Base-by-base conservation (phyloP, 257 asterid species). In the Solanum verrucosum region DNA sequence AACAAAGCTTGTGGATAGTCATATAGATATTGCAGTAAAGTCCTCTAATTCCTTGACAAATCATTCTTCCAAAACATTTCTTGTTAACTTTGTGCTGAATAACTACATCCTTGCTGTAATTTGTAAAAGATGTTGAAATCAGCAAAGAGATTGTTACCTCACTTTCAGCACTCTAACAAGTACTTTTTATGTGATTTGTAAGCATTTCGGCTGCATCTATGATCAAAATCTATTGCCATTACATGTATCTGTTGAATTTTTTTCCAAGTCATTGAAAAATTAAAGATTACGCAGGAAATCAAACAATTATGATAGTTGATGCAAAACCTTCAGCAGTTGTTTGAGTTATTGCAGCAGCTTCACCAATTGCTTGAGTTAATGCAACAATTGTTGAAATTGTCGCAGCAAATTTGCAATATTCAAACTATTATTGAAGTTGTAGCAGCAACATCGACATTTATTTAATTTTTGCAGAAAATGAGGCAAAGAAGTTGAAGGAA, bases 371-470 rank as follows among this genome's bases (percentile, higher is more conserved):
- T 16, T 49, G 59, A 49, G 59, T 49, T 15, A 1, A 1, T 15
- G 21, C 8, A 44, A 49, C 21, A 49, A 46, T 46, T 46, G 20
- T 46, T 46, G 59, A 14, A 46, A 46, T 46, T 46, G 7, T 46
- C 3, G 0, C 21, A 15, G 3, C 60, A 49, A 15, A 0, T 49
- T 46, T 49, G 60, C 60, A 0, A 49, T 49, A 15, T 0, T 49
- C 60, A 49, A 46, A 46, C 59, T 14, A 14, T 46, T 46, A 0
- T 14, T 46, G 59, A 46, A 46, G 59, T 46, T 46, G 20, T 46
- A 13, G 20, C 59, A 46, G 7, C 3, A 13, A 0, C 59, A 0
- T 46, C 3, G 0, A 46, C 59, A 1, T 13, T 46, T 46, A 0
- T 46, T 46, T 46, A 46, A 46, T 46, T 46, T 46, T 46, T 46